Evolutionary conservation across 2,329 filamentous ascomycete genomes (phyloP).

Genomic region (Trichoderma sp.): DNA sequence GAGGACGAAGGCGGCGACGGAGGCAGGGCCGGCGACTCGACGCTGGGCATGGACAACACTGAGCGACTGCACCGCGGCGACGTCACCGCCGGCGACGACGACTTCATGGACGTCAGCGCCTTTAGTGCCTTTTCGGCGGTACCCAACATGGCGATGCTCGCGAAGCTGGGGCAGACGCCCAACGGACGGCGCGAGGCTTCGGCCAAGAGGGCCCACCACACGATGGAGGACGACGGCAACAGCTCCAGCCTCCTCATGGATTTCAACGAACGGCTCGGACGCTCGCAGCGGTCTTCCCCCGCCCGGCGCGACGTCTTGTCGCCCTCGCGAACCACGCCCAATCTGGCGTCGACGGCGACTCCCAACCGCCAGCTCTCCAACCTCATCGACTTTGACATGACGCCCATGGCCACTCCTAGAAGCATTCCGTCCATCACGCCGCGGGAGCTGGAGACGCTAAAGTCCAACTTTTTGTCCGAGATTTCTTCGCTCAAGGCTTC

Average conservation of each 20-base stretch:
- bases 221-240: conserved; percentile 45
- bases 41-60: conserved; percentile 29
- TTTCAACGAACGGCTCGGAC: conserved; percentile 71
- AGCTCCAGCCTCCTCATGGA: conserved; percentile 80
- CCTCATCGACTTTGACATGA: conserved; percentile 75
- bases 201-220: conserved; percentile 35
- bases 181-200: conserved; percentile 37
- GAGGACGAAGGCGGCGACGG: conserved; percentile 28
- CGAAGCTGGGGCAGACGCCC: conserved; percentile 66
- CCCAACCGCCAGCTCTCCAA: conserved; percentile 59
- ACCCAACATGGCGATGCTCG: conserved; percentile 81
- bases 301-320: conserved; percentile 34
- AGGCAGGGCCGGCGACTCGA: conserved; percentile 1
- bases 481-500: conserved; percentile 93
- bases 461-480: conserved; percentile 85
- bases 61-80: conserved; percentile 21
- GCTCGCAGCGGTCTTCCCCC: conserved; percentile 52
- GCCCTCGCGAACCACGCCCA: conserved; percentile 32
- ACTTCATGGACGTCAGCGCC: conserved; percentile 69
- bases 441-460: conserved; percentile 86
- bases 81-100: conserved; percentile 55
- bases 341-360: conserved; percentile 35
- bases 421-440: conserved; percentile 89
- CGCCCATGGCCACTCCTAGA: conserved; percentile 87
- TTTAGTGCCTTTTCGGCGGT: conserved; percentile 89